phyloP scores from a whole-genome alignment of 2,329 filamentous ascomycete species.

The Sphaerulina musiva region DNA sequence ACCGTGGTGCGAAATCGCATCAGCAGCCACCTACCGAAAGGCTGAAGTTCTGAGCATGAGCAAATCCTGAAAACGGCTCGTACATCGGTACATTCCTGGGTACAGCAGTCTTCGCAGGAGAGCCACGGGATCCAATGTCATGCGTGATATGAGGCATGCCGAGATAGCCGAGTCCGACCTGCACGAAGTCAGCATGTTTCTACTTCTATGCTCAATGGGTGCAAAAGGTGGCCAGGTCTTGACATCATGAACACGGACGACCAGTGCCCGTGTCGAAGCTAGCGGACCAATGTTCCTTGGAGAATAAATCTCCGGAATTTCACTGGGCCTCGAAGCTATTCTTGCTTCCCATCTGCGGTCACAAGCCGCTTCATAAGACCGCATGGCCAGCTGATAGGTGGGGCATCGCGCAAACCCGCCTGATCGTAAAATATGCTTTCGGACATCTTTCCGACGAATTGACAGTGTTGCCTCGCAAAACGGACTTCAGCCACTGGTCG shows the following conservation, averaged over 20 bases:
- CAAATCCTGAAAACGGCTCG: neutral
- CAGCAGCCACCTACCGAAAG: neutral
- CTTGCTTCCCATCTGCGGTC: neutral
- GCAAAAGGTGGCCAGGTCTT: neutral
- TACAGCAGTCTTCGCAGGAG: neutral
- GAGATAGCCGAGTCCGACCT: constrained; percentile 2
- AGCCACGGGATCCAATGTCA: neutral
- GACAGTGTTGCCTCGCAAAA: neutral
- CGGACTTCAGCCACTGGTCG: neutral
- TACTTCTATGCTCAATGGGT: neutral
- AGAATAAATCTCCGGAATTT: no score
- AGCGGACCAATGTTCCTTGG: neutral
- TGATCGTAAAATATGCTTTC: neutral
- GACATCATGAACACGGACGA: neutral
- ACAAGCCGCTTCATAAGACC: neutral
- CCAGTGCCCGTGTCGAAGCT: neutral
- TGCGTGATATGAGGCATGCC: neutral
- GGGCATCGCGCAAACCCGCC: neutral
- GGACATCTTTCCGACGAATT: neutral
- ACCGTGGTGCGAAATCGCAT: neutral
- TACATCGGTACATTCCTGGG: neutral
- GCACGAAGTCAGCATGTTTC: neutral
- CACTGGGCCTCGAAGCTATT: no score
- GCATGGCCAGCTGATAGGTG: constrained; percentile 4
- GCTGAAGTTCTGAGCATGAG: neutral